Conservation (phyloP, 2,329 filamentous ascomycete genomes). For the Pseudocercospora ulei region DNA sequence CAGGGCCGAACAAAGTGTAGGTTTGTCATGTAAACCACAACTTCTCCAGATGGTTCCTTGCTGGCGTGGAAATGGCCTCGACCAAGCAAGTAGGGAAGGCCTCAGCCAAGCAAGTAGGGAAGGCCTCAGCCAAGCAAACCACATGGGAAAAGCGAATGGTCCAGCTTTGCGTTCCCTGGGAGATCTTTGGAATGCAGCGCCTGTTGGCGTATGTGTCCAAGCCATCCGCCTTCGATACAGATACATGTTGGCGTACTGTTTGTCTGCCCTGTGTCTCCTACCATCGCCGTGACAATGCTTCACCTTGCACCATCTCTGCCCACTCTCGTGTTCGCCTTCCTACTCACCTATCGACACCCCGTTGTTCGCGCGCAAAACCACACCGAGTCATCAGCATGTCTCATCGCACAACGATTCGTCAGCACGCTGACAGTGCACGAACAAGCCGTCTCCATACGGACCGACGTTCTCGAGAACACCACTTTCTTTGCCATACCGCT, state of each 20-base stretch:
- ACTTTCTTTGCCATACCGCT: conserved; percentile 27
- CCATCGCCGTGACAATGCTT: conserved; percentile 9
- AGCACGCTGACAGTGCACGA: conserved; percentile 23
- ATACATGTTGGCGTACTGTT: conserved; percentile 5
- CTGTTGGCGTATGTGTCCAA: conserved; percentile 3
- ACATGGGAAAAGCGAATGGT: no score
- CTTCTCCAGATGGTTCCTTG: no score
- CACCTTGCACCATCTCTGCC: conserved; percentile 11
- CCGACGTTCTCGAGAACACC: conserved; percentile 27
- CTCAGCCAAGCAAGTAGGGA: no score
- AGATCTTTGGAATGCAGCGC: no score
- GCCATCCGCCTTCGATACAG: conserved; percentile 4
- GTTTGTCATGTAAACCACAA: no score
- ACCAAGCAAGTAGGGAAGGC: no score
- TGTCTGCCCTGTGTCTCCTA: conserved; percentile 7
- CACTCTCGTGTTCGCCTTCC: conserved; percentile 13
- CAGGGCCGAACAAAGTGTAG: no score
- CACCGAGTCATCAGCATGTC: conserved; percentile 11
- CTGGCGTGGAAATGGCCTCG: no score
- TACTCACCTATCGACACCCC: conserved; percentile 9
- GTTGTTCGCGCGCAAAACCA: conserved; percentile 5
- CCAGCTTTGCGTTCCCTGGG: no score
- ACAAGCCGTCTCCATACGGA: conserved; percentile 28
- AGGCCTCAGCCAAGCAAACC: no score
- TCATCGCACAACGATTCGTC: conserved; percentile 10